Conservation (phyloP, 176 grass and related monocot genomes). For the Aegilops bicornis region DNA sequence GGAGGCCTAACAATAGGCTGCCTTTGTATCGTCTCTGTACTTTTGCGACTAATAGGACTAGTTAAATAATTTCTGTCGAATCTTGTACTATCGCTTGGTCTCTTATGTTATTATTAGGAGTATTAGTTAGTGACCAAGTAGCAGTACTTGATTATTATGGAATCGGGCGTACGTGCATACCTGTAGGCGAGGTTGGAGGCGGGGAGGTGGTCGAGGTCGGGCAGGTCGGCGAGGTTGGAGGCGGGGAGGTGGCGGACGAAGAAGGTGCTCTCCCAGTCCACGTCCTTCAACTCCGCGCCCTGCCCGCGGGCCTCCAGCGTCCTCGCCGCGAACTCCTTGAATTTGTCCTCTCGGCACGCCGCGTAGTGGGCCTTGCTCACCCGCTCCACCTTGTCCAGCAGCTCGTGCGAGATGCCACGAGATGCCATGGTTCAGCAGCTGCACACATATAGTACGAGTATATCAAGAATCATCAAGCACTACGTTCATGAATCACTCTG, state of each 20-base stretch:
- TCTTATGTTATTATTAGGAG: too few species aligned
- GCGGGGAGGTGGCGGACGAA: conserved; percentile 74
- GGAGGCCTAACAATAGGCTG: too few species aligned
- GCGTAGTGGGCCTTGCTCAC: conserved; percentile 80
- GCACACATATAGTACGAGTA: not conserved
- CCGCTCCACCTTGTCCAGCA: conserved; percentile 93
- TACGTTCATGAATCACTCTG: too few species aligned
- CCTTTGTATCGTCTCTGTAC: too few species aligned
- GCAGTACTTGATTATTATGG: not conserved
- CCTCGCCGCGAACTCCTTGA: conserved; percentile 68
- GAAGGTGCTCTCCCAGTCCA: conserved; percentile 98
- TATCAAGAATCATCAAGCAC: too few species aligned
- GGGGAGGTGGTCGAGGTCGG: conserved; percentile 70
- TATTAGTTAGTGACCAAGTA: not conserved
- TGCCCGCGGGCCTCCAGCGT: conserved; percentile 51
- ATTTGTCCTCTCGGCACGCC: conserved; percentile 41
- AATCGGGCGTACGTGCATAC: conserved; percentile 33
- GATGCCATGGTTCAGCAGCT: conserved; percentile 92
- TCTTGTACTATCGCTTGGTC: not conserved
- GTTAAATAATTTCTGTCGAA: not conserved
- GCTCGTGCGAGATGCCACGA: conserved; percentile 35
- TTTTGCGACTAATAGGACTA: too few species aligned
- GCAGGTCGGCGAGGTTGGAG: conserved; percentile 62
- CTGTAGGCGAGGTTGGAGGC: conserved; percentile 69
- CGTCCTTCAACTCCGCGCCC: conserved; percentile 36